Evolutionary conservation across 805 yeast genomes (phyloP).

Genomic region (Candida broadrunensis): DNA sequence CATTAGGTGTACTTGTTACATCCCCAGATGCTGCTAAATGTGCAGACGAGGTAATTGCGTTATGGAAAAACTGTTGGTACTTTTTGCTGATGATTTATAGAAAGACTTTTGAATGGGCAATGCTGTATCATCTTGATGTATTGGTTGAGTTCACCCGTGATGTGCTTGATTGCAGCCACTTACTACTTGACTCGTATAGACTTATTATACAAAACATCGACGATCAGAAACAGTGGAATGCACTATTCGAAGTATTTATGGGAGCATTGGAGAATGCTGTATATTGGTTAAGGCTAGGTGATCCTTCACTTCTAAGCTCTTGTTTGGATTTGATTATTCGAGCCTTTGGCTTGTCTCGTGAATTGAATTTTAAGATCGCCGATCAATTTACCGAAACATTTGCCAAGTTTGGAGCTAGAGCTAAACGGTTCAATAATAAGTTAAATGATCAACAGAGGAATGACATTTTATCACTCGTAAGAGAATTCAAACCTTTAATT

Average conservation of each 20-base stretch:
- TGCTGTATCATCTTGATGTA: constrained; percentile 49
- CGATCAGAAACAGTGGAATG: constrained; percentile 6
- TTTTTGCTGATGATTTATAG: constrained; percentile 67
- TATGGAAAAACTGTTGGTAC: constrained; percentile 75
- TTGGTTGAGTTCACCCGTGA: constrained; percentile 84
- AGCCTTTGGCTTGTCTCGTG: constrained; percentile 63
- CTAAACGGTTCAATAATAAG: constrained; percentile 67
- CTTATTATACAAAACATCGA: constrained; percentile 24
- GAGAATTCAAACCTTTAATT: constrained; percentile 48
- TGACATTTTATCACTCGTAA: constrained; percentile 61
- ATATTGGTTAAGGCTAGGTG: constrained; percentile 82
- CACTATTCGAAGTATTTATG: constrained; percentile 52
- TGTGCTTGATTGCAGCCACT: constrained; percentile 72
- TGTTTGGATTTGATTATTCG: constrained; percentile 71
- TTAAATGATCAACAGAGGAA: constrained; percentile 63
- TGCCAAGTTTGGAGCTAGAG: constrained; percentile 62
- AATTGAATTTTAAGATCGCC: constrained; percentile 50
- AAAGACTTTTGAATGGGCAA: constrained; percentile 76
- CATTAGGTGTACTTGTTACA: constrained; percentile 49
- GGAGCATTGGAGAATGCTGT: constrained; percentile 66
- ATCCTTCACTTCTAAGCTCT: constrained; percentile 63
- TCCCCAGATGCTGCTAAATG: constrained; percentile 9
- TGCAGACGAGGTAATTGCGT: constrained; percentile 17
- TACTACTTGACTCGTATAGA: constrained; percentile 63
- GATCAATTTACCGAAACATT: constrained; percentile 52